Conservation (phyloP, 352 stramenopile genomes). For the Phytophthora lateralis region DNA sequence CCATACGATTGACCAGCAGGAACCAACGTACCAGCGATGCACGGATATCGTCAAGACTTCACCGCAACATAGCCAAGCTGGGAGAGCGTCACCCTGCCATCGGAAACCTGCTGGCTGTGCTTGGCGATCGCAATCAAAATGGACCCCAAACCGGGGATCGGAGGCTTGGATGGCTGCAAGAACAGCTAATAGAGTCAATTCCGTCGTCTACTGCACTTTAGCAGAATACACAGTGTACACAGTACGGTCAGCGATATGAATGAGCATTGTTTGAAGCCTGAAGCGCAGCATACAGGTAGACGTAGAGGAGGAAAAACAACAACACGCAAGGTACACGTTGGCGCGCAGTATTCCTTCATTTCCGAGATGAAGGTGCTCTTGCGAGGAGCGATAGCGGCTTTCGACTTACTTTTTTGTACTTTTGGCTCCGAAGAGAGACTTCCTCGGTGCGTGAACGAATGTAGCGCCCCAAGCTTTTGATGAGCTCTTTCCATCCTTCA, state of each 20-base stretch:
- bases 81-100: conserved; percentile 40
- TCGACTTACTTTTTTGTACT: conserved; percentile 57
- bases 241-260: neutral
- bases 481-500: conserved; percentile 65
- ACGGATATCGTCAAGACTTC: conserved; percentile 5
- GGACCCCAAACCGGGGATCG: neutral
- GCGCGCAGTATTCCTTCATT: neutral
- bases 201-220: conserved; percentile 8
- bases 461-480: conserved; percentile 56
- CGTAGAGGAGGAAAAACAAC: too few relatives aligned
- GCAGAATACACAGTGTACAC: neutral
- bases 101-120: conserved; percentile 36
- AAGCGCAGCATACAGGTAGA: too few relatives aligned
- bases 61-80: conserved; percentile 32
- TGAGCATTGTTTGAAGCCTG: too few relatives aligned
- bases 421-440: conserved; percentile 63
- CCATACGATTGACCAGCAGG: conserved; percentile 6
- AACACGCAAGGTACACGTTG: too few relatives aligned
- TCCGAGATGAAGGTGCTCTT: neutral
- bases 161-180: conserved; percentile 10
- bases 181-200: conserved; percentile 13
- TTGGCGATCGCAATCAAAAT: conserved; percentile 20
- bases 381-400: too few relatives aligned
- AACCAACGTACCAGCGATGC: conserved; percentile 3
- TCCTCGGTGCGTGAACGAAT: conserved; percentile 47